These are phyloP conservation scores for Phtheirospermum japonicum DNA, from an alignment of 257 asterid species.

Conservation along the genomic window DNA sequence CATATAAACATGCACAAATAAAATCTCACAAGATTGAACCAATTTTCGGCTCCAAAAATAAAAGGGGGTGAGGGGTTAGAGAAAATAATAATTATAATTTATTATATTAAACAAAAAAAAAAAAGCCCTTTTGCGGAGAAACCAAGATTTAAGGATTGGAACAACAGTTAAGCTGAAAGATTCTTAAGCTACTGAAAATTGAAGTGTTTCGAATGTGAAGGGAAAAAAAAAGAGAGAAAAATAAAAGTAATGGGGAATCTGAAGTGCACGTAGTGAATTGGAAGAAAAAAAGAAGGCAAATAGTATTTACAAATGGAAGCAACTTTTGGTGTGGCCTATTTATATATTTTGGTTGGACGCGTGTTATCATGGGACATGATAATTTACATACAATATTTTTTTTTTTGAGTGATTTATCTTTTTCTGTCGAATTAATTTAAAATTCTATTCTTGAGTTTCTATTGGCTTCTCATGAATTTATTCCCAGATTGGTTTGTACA, in stretches of 20 bases:
- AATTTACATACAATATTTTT: too few species aligned
- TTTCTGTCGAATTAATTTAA: not conserved
- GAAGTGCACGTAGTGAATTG: not conserved
- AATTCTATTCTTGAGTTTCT: not conserved
- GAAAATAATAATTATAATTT: too few species aligned
- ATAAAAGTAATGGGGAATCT: not conserved
- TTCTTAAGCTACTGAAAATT: not conserved
- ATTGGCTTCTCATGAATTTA: too few species aligned
- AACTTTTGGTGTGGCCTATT: not conserved
- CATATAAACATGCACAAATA: conserved; percentile 32
- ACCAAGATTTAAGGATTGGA: conserved; percentile 23
- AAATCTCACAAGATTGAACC: conserved; percentile 8
- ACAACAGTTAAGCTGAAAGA: conserved; percentile 20
- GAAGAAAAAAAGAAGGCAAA: not conserved
- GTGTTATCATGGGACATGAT: too few species aligned
- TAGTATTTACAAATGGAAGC: not conserved
- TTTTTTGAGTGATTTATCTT: too few species aligned
- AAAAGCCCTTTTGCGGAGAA: conserved; percentile 24
- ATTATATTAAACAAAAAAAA: too few species aligned
- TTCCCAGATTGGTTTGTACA: conserved; percentile 6
- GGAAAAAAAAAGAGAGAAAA: not conserved
- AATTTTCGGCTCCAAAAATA: conserved; percentile 22
- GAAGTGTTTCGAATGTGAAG: not conserved
- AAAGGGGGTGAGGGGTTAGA: conserved; percentile 8
- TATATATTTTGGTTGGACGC: not conserved